phyloP scores from a whole-genome alignment of 2,329 filamentous ascomycete species.

The Fusarium buharicum region DNA sequence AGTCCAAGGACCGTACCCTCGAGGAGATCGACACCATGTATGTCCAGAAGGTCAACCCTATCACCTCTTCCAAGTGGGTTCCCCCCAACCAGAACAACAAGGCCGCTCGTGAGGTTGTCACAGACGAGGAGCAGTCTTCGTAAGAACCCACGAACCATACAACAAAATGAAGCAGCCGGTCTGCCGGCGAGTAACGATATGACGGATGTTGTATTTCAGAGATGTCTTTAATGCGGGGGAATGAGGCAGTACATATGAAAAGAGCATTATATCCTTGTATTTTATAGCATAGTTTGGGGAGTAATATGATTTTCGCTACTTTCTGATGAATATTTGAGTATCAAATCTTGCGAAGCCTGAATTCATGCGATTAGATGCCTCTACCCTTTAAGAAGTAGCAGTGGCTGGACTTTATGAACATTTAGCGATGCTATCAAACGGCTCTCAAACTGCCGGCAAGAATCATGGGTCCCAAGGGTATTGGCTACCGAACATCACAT shows the following conservation, averaged over 20 bases:
- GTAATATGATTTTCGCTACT: constrained; percentile 29
- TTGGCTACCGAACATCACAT: no score
- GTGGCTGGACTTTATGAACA: no score
- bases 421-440: no score
- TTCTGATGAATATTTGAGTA: no score
- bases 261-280: constrained; percentile 36
- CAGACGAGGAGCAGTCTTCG: constrained; percentile 35
- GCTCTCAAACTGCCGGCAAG: no score
- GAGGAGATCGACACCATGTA: constrained; percentile 87
- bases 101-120: constrained; percentile 24
- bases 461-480: no score
- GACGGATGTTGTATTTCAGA: constrained; percentile 30
- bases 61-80: constrained; percentile 53
- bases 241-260: constrained; percentile 21
- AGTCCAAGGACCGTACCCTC: constrained; percentile 75
- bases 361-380: no score
- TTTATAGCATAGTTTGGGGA: constrained; percentile 26
- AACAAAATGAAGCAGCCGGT: constrained; percentile 20
- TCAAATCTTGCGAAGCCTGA: no score
- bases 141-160: constrained; percentile 5
- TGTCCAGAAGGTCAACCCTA: constrained; percentile 61
- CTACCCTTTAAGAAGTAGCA: no score
- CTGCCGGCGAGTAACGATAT: constrained; percentile 30
- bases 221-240: constrained; percentile 9
- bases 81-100: constrained; percentile 18